Evolutionary conservation across 176 grass and related monocot species (phyloP), one percentile per base, ranked within the genome.

Genomic region (Aegilops sharonensis): DNA sequence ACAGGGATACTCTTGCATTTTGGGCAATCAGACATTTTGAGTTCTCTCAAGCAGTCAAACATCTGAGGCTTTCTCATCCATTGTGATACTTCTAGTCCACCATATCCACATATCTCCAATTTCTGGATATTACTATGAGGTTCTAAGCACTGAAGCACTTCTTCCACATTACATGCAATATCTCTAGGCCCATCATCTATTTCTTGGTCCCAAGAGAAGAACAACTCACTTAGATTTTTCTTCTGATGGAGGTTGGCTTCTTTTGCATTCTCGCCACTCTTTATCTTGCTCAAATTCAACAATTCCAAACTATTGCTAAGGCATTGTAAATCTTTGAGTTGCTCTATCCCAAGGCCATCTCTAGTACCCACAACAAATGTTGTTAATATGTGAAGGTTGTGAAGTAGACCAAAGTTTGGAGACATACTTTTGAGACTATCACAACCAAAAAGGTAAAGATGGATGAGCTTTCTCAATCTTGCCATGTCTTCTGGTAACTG

Each of bases 341-440:
- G 77, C 27, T 87, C 85, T 0, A 87, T 87, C 36, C 85, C 85
- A 25, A 12, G 24, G 0, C 68, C 78, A 40, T 36, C 35, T 36
- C 35, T 6, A 1, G 35, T 36, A 6, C 3, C 35, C 35, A 36
- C 68, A 10, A 81, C 7, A 81, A 81, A 87, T 0, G 14, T 56
- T 81, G 85, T 81, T 9, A 87, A 45, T 77, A 72, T 87, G 7
- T 1, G 23, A 6, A 87, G 79, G 9, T 67, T 77, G 0, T 66
- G 12, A 24, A 82, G 23, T 12, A 24, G 17, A 42, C 79, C 0
- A 24, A 87, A 5, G 1, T 57, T 67, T 23, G 70, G 62, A 5
- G 32, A 52, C 48, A 52, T 52, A 52, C 48, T 15, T 52, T 15
- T 14, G 12, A 52, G 48, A 5, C 48, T 20, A 25, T 1, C 0